phyloP scores from a whole-genome alignment of 345 rosid species.

The Conringia planisiliqua region DNA sequence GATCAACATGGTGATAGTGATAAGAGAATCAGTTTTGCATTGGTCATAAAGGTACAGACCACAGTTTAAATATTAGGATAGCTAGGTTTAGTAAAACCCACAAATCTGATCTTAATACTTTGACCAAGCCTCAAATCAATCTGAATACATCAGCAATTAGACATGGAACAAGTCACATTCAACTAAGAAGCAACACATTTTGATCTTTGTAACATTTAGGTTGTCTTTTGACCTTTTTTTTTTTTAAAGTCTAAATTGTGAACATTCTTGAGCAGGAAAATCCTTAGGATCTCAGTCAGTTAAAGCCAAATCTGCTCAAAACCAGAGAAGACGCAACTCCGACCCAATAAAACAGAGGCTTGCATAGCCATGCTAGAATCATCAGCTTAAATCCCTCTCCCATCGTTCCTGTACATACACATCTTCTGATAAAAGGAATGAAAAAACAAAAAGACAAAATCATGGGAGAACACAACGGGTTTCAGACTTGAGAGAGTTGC shows the following conservation, averaged over 20 bases:
- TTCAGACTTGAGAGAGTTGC: conserved; percentile 15
- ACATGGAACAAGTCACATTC: background rate
- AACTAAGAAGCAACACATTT: background rate
- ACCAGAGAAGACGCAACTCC: conserved; percentile 23
- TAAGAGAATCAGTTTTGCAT: background rate
- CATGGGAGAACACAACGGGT: conserved; percentile 16
- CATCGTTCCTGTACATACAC: conserved; percentile 26
- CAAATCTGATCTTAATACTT: background rate
- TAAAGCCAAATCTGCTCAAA: conserved; percentile 20
- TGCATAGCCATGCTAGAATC: conserved; percentile 13
- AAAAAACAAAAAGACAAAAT: background rate
- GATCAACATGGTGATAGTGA: background rate
- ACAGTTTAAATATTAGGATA: background rate
- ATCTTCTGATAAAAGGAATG: conserved; percentile 2
- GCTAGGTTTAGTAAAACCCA: background rate
- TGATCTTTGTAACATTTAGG: background rate
- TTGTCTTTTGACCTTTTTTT: background rate
- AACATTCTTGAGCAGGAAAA: conserved; percentile 15
- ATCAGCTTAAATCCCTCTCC: background rate
- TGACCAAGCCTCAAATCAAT: background rate
- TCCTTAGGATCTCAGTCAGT: conserved; percentile 13
- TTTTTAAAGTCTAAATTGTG: background rate
- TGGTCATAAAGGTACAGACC: background rate
- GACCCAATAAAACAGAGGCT: conserved; percentile 36
- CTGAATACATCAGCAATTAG: background rate